These are phyloP conservation scores for Pyrus pyrifolia DNA, from an alignment of 306 rosid genomes.

Conservation along the genomic window DNA sequence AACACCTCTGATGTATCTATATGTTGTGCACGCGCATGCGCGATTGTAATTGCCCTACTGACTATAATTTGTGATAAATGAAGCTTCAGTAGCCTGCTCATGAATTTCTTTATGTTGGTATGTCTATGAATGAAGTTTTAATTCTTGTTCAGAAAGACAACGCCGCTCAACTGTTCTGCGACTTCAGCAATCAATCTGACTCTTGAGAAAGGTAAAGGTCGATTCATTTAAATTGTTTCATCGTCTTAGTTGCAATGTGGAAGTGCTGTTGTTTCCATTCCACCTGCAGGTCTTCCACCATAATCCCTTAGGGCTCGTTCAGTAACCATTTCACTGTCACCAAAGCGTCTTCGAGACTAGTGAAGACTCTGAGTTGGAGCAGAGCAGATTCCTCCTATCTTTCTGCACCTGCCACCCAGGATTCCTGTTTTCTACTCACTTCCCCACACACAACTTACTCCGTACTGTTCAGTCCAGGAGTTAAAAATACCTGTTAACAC, in stretches of 20 bases:
- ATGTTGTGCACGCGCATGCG: background rate
- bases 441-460: background rate
- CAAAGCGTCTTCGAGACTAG: background rate
- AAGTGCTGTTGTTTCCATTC: background rate
- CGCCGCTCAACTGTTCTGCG: background rate
- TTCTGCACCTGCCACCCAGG: slow-evolving; percentile 9
- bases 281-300: background rate
- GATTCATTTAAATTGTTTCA: background rate
- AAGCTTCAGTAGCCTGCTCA: background rate
- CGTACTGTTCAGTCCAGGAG: background rate
- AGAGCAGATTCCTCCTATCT: background rate
- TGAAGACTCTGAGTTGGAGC: background rate
- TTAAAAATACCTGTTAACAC: slow-evolving; percentile 7
- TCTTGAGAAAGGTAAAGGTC: background rate
- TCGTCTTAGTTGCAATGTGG: no score
- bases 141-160: background rate
- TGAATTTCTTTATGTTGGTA: background rate
- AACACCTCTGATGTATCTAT: background rate
- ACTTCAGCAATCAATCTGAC: background rate
- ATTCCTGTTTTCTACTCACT: slow-evolving; percentile 10
- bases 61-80: background rate
- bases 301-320: background rate
- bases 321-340: background rate
- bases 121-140: background rate
- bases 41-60: background rate